Evolutionary conservation across 495 filamentous ascomycete genomes (phyloP), one percentile per base, ranked within the genome.

Genomic region (Echria macrotheca): DNA sequence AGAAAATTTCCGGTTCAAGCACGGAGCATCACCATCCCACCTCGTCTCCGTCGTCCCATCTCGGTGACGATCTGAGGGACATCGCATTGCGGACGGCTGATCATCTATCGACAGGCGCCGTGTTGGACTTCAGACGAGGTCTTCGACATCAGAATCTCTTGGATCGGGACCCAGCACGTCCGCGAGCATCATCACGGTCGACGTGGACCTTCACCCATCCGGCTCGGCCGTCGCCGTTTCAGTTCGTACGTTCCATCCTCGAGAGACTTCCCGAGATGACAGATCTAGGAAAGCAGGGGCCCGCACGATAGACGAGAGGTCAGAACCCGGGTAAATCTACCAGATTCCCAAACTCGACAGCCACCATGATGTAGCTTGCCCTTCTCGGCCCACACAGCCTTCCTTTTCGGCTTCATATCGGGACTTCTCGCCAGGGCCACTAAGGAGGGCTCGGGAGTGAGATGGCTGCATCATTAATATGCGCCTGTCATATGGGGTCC

Each of bases 291-390:
- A 43, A 28, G 38, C 37, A 21, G 51, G 33, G 44, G 33, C 15
- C 41, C 37, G 18, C 11, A 43, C 56, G 56, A 65, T 65, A 62
- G 54, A 60, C 56, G 59, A 65, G 52, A 56, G 9, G 35, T 17
- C 22, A 54, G 51, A 63, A 65, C 57, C 55, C 59, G 59, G 62
- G 62, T 57, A 65, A 63, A 60, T 59, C 38, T 38, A 15, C 36
- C 14, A 32, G 8, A 29, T 36, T 49, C 45, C 56, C 54, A 53
- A 44, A 50, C 52, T 54, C 36, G 44, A 38, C 49, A 31, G 33
- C 18, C 37, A 43, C 23, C 40, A 45, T 53, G 36, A 51, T 37
- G 31, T 36, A 38, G 43, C 23, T 60, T 59, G 24, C 57, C 56
- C 14, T 52, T 57, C 59, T 59, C 63, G 55, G 54, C 59, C 54